Conservation (phyloP, 108 stramenopile species). For the Nannochloropsis gaditana region DNA sequence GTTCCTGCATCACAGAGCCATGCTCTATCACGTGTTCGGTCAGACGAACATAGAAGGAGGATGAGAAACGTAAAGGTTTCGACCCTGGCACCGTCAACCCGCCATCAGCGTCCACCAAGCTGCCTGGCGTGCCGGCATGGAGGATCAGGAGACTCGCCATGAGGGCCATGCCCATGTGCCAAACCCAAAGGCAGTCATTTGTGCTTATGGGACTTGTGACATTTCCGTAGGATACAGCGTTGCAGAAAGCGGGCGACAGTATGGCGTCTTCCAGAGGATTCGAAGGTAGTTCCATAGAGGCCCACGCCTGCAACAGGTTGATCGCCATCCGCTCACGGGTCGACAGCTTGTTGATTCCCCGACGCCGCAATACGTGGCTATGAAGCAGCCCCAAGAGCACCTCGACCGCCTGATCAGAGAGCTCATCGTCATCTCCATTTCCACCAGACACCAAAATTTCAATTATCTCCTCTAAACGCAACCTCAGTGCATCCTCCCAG, state of each 20-base stretch:
- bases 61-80: background rate
- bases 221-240: background rate
- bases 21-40: constrained; percentile 2
- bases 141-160: background rate
- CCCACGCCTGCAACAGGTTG: background rate
- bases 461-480: background rate
- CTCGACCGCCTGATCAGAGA: background rate
- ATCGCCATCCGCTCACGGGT: constrained; percentile 19
- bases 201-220: background rate
- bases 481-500: background rate
- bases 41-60: background rate
- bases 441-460: background rate
- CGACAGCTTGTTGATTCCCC: background rate
- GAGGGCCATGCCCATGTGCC: background rate
- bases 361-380: background rate
- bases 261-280: background rate
- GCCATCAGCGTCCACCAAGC: constrained; percentile 10
- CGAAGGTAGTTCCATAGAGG: background rate
- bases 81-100: background rate
- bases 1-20: background rate
- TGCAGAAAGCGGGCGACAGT: background rate
- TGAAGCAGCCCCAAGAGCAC: background rate
- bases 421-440: background rate
- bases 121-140: background rate
- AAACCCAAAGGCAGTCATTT: background rate